These are phyloP conservation scores for Cucurbitaria berberidis DNA, from an alignment of 2,329 filamentous ascomycete genomes.

Conservation along the genomic window DNA sequence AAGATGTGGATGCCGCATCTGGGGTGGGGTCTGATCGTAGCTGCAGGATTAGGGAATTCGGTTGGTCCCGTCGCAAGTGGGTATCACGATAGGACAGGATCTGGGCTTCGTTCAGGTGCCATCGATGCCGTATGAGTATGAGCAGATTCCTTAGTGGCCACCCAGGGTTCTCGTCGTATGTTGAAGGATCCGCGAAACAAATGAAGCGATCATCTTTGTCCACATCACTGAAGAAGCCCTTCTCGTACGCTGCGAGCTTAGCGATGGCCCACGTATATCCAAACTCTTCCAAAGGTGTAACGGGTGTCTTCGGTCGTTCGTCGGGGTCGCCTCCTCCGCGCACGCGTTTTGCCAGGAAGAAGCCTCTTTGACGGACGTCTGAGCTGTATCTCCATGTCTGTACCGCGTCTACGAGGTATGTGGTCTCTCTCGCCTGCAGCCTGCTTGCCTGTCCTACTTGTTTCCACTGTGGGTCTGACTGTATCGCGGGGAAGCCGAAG, in stretches of 20 bases:
- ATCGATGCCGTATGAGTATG: constrained; percentile 81
- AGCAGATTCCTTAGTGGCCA: constrained; percentile 94
- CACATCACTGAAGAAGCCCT: constrained; percentile 81
- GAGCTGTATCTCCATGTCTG: constrained; percentile 86
- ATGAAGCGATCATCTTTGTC: constrained; percentile 78
- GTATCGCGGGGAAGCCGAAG: constrained; percentile 93
- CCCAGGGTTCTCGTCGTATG: constrained; percentile 82
- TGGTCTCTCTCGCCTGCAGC: constrained; percentile 73
- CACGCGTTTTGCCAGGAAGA: constrained; percentile 89
- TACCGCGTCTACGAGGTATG: constrained; percentile 78
- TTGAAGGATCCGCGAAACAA: constrained; percentile 90
- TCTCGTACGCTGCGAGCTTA: constrained; percentile 78
- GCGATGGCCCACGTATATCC: constrained; percentile 79
- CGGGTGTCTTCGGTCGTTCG: constrained; percentile 54
- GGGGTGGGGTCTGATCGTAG: constrained; percentile 31
- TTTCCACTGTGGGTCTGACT: constrained; percentile 86
- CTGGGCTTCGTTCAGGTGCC: constrained; percentile 76
- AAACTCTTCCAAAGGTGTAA: constrained; percentile 61
- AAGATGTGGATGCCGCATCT: constrained; percentile 12
- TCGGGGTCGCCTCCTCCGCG: constrained; percentile 43
- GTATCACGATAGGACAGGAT: constrained; percentile 91
- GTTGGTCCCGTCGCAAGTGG: constrained; percentile 76
- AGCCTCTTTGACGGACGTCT: constrained; percentile 86
- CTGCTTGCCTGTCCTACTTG: constrained; percentile 44
- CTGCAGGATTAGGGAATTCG: constrained; percentile 78